Evolutionary conservation across 1,284 basidiomycete genomes (phyloP), one percentile per base, ranked within the genome.

Genomic region (Malassezia slooffiae): DNA sequence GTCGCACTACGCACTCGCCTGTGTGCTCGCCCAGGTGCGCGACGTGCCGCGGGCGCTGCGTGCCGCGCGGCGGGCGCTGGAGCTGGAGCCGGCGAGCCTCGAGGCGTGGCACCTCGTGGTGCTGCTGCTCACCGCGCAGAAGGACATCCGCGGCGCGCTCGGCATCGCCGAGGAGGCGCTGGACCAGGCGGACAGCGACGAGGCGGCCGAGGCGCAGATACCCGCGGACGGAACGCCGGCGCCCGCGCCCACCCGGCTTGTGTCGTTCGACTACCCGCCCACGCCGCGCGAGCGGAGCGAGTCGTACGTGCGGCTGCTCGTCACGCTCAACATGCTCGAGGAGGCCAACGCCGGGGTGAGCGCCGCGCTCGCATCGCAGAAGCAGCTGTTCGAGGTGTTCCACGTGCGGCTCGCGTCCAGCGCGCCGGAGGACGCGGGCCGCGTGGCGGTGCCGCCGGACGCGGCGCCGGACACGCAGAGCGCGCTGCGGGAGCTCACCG

Each of bases 21-120:
- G 45, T 30, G 37, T 61, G 28, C 55, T 84, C 40, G 77, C 83
- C 9, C 78, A 81, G 40, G 75, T 76, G n/a, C 78, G 82, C 21
- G 78, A 85, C 52, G 72, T 90, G 16, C 74, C 77, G 22, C 72
- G 75, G 4, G 88, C 88, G 0, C 75, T 83, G 2, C 71, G 76
- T 7, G 74, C 79, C 31, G 83, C 85, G 0, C 79, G 83, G 10
- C 70, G 74, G 10, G 84, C 66, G 11, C 78, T 91, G 9, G 85
- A 90, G 70, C 75, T 77, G 3, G 80, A 83, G 41, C 75, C 82
- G 0, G 73, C 72, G 19, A 81, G 85, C 55, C 75, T 85, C 20
- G 77, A 85, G 30, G 80, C 83, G 43, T 96, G 90, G 91, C 91
- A 96, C 70, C 75, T 96, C 13, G 76, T 96, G 0, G 85, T 84